phyloP scores from a whole-genome alignment of 2,329 filamentous ascomycete species.

The Ophiostoma sp. region DNA sequence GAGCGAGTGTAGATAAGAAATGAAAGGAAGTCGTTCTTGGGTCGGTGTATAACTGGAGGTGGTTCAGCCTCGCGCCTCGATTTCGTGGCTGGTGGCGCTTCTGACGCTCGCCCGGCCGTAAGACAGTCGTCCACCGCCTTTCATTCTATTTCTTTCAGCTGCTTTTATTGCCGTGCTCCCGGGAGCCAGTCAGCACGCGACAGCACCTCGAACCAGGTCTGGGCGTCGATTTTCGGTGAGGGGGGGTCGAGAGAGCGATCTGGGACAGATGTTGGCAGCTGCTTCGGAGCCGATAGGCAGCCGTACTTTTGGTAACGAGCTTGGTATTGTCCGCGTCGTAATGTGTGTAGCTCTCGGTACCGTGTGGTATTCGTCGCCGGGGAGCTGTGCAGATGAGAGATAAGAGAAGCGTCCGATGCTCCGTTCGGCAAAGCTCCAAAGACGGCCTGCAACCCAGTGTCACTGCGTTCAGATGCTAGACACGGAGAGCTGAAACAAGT shows the following conservation, averaged over 20 bases:
- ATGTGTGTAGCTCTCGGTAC: background rate
- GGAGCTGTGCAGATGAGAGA: conserved; percentile 4
- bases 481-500: too few relatives aligned
- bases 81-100: conserved; percentile 8
- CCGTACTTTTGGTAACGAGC: background rate
- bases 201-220: background rate
- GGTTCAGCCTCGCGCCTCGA: conserved; percentile 6
- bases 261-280: background rate
- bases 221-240: background rate
- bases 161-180: conserved; percentile 3
- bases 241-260: background rate
- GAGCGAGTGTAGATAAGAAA: background rate
- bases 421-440: background rate
- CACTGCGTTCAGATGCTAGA: too few relatives aligned
- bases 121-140: conserved; percentile 12
- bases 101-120: conserved; percentile 19
- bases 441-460: background rate
- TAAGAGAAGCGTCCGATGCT: background rate
- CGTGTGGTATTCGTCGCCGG: too few relatives aligned
- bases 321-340: background rate
- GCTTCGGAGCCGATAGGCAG: background rate
- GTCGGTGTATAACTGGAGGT: background rate
- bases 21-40: too few relatives aligned
- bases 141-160: conserved; percentile 14
- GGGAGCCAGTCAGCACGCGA: conserved; percentile 13